Percentiles rank a stretch among this genome's conserved stretches.
Conservation (phyloP, 176 grass and related monocot species). For the Zea luxurians region DNA sequence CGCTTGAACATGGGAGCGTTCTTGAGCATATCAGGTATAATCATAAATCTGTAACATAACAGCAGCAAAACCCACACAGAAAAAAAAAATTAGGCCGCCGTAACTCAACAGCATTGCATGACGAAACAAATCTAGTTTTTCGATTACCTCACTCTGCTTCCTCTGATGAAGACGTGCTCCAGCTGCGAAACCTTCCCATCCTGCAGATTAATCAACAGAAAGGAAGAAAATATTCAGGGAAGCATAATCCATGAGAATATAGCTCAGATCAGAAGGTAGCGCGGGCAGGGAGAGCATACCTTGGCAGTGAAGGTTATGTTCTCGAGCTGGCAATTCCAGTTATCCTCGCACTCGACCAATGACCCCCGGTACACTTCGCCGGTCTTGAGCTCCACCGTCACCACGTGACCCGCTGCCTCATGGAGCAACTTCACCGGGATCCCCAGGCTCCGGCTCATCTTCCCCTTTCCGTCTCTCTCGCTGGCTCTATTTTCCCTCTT, state of each 20-base stretch:
- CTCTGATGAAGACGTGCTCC: conserved; percentile 62
- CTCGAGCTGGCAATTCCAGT: conserved; percentile 60
- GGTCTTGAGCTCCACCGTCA: conserved; percentile 92
- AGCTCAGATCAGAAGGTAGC: conserved; percentile 21
- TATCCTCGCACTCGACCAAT: conserved; percentile 68
- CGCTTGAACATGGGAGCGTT: conserved; percentile 70
- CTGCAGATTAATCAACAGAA: conserved; percentile 33
- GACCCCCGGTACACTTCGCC: conserved; percentile 55
- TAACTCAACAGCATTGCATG: neutral
- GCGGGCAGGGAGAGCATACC: conserved; percentile 21
- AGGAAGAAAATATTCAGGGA: neutral
- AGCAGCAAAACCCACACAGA: neutral
- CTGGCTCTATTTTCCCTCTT: neutral
- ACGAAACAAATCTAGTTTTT: neutral
- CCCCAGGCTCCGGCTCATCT: conserved; percentile 85
- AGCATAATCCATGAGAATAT: conserved; percentile 14
- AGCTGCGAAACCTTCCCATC: conserved; percentile 74
- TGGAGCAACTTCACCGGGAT: conserved; percentile 95
- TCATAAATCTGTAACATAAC: conserved; percentile 60
- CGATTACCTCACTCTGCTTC: conserved; percentile 68
- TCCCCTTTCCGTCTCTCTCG: conserved; percentile 36
- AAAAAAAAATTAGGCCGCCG: neutral
- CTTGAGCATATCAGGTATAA: conserved; percentile 80
- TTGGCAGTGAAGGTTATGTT: conserved; percentile 57
- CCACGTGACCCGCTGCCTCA: conserved; percentile 85